A percentile compares a stretch with the other conserved stretches of the same genome.
phyloP scores from a whole-genome alignment of 495 filamentous ascomycete species.

The Talaromyces thailandensis region DNA sequence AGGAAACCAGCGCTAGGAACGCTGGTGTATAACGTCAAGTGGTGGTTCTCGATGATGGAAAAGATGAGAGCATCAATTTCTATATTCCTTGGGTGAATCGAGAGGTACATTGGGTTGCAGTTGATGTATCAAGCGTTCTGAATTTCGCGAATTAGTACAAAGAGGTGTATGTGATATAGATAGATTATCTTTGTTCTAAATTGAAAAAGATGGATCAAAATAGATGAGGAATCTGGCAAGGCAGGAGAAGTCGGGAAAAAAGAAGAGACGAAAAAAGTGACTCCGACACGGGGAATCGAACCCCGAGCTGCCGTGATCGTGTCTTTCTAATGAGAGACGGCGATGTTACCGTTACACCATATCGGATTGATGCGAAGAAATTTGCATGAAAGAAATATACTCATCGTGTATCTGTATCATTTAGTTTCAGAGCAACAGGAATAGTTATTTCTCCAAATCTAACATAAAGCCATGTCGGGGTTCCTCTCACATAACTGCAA shows the following conservation, averaged over 20 bases:
- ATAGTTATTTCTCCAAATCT: too few species aligned
- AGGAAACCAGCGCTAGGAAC: neutral
- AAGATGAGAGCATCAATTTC: neutral
- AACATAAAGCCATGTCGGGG: too few species aligned
- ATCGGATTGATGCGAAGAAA: neutral
- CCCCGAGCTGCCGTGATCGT: slow-evolving; percentile 7
- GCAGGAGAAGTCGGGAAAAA: neutral
- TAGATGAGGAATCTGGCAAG: neutral
- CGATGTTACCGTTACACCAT: neutral
- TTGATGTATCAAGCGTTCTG: neutral
- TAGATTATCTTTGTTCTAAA: neutral
- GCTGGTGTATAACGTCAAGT: neutral
- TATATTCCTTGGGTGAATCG: neutral
- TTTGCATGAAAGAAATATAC: too few species aligned
- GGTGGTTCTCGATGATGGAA: neutral
- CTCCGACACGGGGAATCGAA: slow-evolving; percentile 9
- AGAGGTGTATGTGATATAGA: too few species aligned
- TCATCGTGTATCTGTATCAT: too few species aligned
- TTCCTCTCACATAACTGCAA: too few species aligned
- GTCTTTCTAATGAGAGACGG: neutral
- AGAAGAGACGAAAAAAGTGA: neutral
- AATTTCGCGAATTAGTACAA: too few species aligned
- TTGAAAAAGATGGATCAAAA: neutral
- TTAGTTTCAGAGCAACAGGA: too few species aligned
- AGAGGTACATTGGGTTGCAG: neutral